A percentile compares a stretch with the other conserved stretches of the same genome.
Conservation (phyloP, 2,329 filamentous ascomycete genomes). For the Paraconiothyrium sp. region DNA sequence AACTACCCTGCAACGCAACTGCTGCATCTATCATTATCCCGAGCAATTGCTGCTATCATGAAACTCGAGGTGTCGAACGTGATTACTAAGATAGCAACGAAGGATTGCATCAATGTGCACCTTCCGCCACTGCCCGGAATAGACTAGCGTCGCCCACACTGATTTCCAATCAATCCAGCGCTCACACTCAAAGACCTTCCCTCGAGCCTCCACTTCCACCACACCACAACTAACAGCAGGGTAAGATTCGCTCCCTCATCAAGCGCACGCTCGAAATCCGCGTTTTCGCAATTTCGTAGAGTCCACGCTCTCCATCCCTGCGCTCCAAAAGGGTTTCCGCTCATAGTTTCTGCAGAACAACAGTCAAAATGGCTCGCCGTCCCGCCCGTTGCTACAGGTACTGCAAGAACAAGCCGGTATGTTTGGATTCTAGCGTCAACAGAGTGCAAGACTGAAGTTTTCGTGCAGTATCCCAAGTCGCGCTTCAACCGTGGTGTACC, state of each 20-base stretch:
- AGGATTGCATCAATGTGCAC: background rate
- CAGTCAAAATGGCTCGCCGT: constrained; percentile 97
- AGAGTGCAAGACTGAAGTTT: constrained; percentile 33
- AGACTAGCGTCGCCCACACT: constrained; percentile 22
- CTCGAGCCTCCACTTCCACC: constrained; percentile 25
- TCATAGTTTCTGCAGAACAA: constrained; percentile 57
- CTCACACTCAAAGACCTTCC: constrained; percentile 24
- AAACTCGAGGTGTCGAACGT: background rate
- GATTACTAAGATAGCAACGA: constrained; percentile 6
- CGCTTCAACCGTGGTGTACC: constrained; percentile 99
- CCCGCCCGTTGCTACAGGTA: constrained; percentile 99
- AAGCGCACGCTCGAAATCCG: constrained; percentile 4
- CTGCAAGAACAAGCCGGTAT: constrained; percentile 99
- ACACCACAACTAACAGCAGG: constrained; percentile 42
- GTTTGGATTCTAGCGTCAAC: constrained; percentile 23
- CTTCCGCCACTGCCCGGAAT: constrained; percentile 14
- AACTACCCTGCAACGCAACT: background rate
- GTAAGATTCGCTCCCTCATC: constrained; percentile 28
- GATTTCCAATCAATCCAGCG: constrained; percentile 31
- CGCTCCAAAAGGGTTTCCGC: constrained; percentile 27
- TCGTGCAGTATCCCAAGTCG: constrained; percentile 97
- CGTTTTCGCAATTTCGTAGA: constrained; percentile 5
- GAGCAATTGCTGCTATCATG: background rate
- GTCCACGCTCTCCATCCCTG: constrained; percentile 18
- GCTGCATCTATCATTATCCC: background rate